phyloP scores from a whole-genome alignment of 257 asterid species.

The Solanum medicagineum region DNA sequence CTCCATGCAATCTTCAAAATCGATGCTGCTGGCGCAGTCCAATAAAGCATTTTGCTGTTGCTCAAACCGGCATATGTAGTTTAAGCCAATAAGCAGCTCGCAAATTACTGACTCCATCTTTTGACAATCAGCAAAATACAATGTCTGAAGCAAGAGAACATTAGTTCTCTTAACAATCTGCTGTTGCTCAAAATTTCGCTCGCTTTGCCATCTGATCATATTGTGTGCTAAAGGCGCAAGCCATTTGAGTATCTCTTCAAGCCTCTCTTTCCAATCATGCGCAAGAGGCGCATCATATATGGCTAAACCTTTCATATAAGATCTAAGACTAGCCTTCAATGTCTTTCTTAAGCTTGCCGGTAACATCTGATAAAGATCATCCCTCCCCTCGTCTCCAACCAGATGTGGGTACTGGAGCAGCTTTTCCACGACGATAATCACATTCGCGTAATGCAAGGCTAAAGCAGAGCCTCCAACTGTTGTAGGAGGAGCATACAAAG shows the following conservation, averaged over 20 bases:
- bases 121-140: constrained; percentile 66
- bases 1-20: constrained; percentile 63
- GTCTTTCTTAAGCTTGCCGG: constrained; percentile 71
- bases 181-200: constrained; percentile 79
- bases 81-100: constrained; percentile 70
- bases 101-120: constrained; percentile 71
- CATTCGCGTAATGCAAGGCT: constrained; percentile 79
- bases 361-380: constrained; percentile 84
- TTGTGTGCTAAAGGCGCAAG: constrained; percentile 79
- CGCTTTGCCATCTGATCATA: constrained; percentile 95
- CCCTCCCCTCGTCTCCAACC: constrained; percentile 87
- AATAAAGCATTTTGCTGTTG: constrained; percentile 79
- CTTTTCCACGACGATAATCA: constrained; percentile 68
- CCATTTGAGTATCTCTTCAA: constrained; percentile 47
- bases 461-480: constrained; percentile 89
- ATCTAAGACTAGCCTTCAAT: constrained; percentile 41
- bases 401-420: constrained; percentile 75
- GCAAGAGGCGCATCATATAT: constrained; percentile 84
- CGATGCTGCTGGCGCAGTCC: constrained; percentile 90
- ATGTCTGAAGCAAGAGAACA: constrained; percentile 72
- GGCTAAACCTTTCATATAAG: constrained; percentile 45
- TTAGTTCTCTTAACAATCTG: constrained; percentile 66
- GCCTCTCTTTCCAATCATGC: constrained; percentile 74
- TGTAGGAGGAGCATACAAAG: constrained; percentile 36
- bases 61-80: constrained; percentile 81